These are phyloP conservation scores for Aspergillus avenaceus DNA, from an alignment of 495 filamentous ascomycete genomes.

Conservation along the genomic window DNA sequence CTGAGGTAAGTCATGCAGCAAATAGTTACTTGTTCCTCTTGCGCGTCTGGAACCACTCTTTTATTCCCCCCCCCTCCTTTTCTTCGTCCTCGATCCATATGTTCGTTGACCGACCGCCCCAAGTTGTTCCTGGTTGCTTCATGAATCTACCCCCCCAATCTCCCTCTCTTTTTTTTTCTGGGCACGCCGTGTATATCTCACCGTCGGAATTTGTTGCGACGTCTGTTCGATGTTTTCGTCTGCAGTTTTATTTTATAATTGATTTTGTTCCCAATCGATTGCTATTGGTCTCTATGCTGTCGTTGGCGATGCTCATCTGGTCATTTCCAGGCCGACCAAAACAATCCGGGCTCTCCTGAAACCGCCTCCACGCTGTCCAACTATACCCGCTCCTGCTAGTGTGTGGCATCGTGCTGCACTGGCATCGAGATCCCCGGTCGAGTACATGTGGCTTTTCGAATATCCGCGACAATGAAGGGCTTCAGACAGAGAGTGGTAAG, in stretches of 20 bases:
- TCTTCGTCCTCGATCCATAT: conserved; percentile 5
- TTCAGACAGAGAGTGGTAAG: conserved; percentile 97
- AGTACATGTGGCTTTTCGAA: conserved; percentile 39
- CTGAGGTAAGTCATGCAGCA: conserved; percentile 19
- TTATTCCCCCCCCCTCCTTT: conserved; percentile 1
- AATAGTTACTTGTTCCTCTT: conserved; percentile 15
- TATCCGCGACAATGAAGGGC: conserved; percentile 76
- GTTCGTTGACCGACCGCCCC: background rate
- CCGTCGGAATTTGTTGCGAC: background rate
- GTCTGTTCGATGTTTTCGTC: background rate
- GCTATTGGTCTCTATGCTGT: conserved; percentile 10
- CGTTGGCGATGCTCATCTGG: conserved; percentile 27
- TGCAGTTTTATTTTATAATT: background rate
- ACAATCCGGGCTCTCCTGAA: conserved; percentile 29
- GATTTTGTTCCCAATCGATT: conserved; percentile 1
- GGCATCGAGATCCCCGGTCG: conserved; percentile 26
- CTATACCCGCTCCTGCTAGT: conserved; percentile 30
- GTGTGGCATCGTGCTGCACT: conserved; percentile 39
- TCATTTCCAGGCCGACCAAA: conserved; percentile 31
- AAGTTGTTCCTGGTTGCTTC: background rate
- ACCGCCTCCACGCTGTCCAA: conserved; percentile 16
- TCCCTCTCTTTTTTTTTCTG: background rate
- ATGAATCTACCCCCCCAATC: background rate
- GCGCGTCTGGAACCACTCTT: conserved; percentile 9
- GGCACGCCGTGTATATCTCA: background rate